Evolutionary conservation across 495 filamentous ascomycete genomes (phyloP), one percentile per base, ranked within the genome.

Genomic region (Daldinia bambusicola): DNA sequence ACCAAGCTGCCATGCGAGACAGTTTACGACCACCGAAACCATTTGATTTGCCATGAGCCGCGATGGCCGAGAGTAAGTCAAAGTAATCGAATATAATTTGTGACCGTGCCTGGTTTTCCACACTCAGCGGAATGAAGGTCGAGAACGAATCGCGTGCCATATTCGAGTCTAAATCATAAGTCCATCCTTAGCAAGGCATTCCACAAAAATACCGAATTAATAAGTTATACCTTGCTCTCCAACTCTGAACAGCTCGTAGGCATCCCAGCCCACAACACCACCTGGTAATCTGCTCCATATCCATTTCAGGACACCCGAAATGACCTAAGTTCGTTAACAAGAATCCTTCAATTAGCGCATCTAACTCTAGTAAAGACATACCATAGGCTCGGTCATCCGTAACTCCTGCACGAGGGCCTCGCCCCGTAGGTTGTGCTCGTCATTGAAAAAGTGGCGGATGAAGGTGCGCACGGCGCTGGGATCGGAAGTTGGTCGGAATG

Each of bases 71-170:
- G 34, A 99, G 84, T 6, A 99, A 87, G 73, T 98, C 94, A 81
- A 98, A 99, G 80, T 98, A 98, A 78, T 96, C 92, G 76, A 97
- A 93, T 67, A 97, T 95, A 74, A 99, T 97, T 65, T 89, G 90
- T 18, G 89, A 89, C 43, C 93, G 91, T 48, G 94, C 88, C 66
- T 94, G 89, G 14, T 92, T 96, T 41, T 97, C 95, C 36, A 97
- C 91, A 78, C 93, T 97, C 58, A 98, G 85, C 0, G 95, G 96
- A 56, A 99, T 95, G 78, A 99, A 99, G 9, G 94, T 97, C 43
- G 93, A 89, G 80, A 99, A 99, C 4, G 95, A 92, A 76, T 98
- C 92, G 63, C 92, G 88, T 43, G 95, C 94, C 85, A 95, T 87
- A 78, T 92, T 90, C 12, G 96, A 97, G 82, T 98, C 95, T 97